Evolutionary conservation across 805 yeast species (phyloP), one percentile per base, ranked within the genome.

Genomic region (Zygoascus tannicola): DNA sequence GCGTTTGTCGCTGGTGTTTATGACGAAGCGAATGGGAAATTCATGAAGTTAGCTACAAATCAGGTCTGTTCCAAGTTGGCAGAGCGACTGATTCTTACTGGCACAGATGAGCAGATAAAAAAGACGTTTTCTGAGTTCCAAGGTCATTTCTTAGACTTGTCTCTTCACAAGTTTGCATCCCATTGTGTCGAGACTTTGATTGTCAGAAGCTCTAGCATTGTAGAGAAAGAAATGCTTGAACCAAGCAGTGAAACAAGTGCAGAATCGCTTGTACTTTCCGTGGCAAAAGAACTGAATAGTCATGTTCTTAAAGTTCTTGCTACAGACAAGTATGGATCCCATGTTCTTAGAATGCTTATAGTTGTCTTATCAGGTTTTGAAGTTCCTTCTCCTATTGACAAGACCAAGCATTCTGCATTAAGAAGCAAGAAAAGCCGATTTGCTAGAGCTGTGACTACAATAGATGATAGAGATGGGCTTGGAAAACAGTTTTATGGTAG

Each of bases 11-110:
- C 73, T 2, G 80, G 92, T 54, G 84, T 90, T 1, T 71, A 88
- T 52, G 90, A 81, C 51, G 98, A 92, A 66, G 75, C 87, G 19
- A 70, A 73, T 39, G 96, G 95, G 2, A 87, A 88, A 55, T 97
- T 90, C 63, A 68, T 92, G 53, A 90, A 92, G 62, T 70, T 90
- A 34, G 95, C 84, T 3, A 90, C 96, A 2, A 88, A 90, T 57
- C 97, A 88, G 58, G 86, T 90, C 45, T 87, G 97, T 62, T 90
- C 97, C 20, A 90, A 90, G 60, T 70, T 92, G 46, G 72, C 92
- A 69, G 98, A 90, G 63, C 71, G 98, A 57, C 66, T 90, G 48
- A 74, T 90, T n/a, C 63, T 84, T 35, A 65, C 69, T 16, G 81
- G 88, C 14, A 69, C 73, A 22, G 80, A 78, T 48, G 67, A 63